Percentiles rank a stretch among this genome's conserved stretches.
These are phyloP conservation scores for Aphanomyces astaci DNA, from an alignment of 352 stramenopile species.

Conservation along the genomic window DNA sequence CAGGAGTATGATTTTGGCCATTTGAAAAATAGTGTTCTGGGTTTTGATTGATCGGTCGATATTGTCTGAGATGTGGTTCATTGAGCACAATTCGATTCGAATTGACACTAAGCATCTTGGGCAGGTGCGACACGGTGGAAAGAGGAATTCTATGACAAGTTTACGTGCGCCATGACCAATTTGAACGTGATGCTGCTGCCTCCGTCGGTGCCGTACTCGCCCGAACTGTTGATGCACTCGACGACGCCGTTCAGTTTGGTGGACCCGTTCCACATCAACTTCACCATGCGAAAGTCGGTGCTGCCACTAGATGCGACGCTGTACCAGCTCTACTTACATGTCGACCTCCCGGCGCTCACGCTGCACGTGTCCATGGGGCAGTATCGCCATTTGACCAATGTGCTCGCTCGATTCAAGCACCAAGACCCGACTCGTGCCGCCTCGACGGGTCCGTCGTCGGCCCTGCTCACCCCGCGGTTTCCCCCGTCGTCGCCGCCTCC, in stretches of 20 bases:
- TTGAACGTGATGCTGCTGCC: slow-evolving; percentile 76
- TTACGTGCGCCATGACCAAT: slow-evolving; percentile 73
- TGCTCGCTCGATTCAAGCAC: slow-evolving; percentile 53
- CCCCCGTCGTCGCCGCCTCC: neutral
- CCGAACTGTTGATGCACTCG: slow-evolving; percentile 30
- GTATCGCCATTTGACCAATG: slow-evolving; percentile 57
- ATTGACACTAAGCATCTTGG: no score
- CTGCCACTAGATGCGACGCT: slow-evolving; percentile 76
- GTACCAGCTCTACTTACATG: slow-evolving; percentile 74
- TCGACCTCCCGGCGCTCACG: slow-evolving; percentile 69
- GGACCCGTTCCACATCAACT: slow-evolving; percentile 82
- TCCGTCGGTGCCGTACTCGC: slow-evolving; percentile 36
- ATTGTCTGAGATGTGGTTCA: neutral
- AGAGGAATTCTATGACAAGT: slow-evolving; percentile 88
- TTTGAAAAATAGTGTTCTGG: no score
- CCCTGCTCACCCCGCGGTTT: neutral
- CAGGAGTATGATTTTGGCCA: no score
- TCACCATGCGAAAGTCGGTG: slow-evolving; percentile 76
- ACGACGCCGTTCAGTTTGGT: slow-evolving; percentile 66
- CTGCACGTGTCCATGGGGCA: slow-evolving; percentile 83
- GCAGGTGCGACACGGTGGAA: slow-evolving; percentile 79
- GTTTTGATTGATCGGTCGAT: no score
- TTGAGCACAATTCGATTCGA: neutral
- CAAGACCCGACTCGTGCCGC: slow-evolving; percentile 5
- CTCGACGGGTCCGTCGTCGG: neutral